Base-by-base conservation (phyloP, 805 yeast genomes). In the Lipomyces spencermartinsiae region DNA sequence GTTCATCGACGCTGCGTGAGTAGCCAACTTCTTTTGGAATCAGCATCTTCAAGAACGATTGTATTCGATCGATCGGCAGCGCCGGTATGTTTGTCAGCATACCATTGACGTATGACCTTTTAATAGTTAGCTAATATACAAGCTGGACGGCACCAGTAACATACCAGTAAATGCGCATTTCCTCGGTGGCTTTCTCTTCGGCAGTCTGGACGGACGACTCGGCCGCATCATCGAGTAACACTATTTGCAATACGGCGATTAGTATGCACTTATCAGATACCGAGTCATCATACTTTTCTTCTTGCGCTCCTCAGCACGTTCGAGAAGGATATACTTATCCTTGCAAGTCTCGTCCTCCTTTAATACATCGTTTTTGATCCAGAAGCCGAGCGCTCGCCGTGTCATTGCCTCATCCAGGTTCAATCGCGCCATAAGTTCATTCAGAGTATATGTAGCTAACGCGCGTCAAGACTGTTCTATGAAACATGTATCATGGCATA, bases 311-410 rank as follows among this genome's bases (percentile, higher is more conserved):
- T 75, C 78, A 62, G 70, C 70, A 6, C 67, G 71, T 68, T 85
- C 89, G 43, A 82, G 77, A 2, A 83, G 82, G 9, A 74, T 77
- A 74, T 79, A 86, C 22, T 71, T 61, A n/a, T 78, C 80, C 31
- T 35, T 58, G 19, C 33, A 16, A 10, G 19, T 31, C 7, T 78
- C 79, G 0, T 80, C 76, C 58, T 83, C 83, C 1, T 77, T 68
- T 4, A 93, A 72, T 0, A 92, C 86, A 0, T 85, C 86, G 59
- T 83, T 77, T 25, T 83, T 80, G 1, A 85, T 83, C 98, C 98
- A 93, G 74, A 83, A 91, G 4, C 78, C 68, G 5, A 88, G 71
- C 0, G 83, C 79, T 1, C 77, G 77, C 2, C 73, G 73, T 0
- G 84, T 86, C 16, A 78, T 60, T 16, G 80, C 79, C 2, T 79